Evolutionary conservation across 2,329 filamentous ascomycete species (phyloP), one percentile per base, ranked within the genome.

Genomic region (Fusarium miscanthi): DNA sequence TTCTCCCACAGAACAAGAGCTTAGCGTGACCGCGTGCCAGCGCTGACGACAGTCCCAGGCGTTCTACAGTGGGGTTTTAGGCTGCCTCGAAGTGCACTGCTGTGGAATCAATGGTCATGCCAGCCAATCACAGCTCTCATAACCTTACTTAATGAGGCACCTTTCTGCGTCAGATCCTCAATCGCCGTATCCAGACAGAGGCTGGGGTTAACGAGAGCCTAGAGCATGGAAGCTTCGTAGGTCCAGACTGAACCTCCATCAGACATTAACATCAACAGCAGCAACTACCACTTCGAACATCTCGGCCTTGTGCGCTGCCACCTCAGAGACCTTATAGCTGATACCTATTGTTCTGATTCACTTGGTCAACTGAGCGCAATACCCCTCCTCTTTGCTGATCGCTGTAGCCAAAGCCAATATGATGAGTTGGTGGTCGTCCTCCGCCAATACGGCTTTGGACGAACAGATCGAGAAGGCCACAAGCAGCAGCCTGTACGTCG

Each of bases 401-500:
- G 51, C 52, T 48, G 59, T 56, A 66, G 40, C 63, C 62, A 58
- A 67, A 63, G 35, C 41, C 79, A 79, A 74, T 56, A 92, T 88
- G 87, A 98, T 98, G 95, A 92, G 94, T 81, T 94, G 95, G 87
- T 99, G 95, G 95, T 98, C 97, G 81, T 93, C 93, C 76, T 95
- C 94, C 81, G 90, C 91, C 84, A 94, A 94, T 83, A 93, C 92
- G 80, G 94, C 94, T 84, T 88, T 99, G 84, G 96, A 99, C 83
- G 95, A 97, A 85, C 96, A 98, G 88, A 92, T 99, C 79, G 95
- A 98, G 82, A 94, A 93, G 83, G 96, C 96, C 58, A 99, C 96
- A 21, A 92, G 93, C 74, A 97, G 94, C 80, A 98, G 95, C 83
- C 87, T 99, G 92, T 97, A 89, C 40, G 35, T 35, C 49, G n/a